Conservation (phyloP, 345 rosid genomes). For the Brassica cretica region DNA sequence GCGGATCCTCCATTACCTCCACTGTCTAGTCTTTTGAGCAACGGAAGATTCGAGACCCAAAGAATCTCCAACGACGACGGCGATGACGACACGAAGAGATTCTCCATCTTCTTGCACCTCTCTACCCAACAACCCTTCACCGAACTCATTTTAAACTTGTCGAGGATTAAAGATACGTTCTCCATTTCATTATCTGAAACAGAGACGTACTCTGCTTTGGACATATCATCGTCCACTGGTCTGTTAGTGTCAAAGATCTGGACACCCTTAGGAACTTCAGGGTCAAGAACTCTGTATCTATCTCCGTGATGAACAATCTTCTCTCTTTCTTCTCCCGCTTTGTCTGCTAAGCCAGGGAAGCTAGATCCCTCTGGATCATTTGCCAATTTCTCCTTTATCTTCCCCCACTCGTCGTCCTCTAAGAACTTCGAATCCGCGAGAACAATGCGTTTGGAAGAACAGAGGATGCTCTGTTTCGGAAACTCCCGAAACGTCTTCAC, state of each 20-base stretch:
- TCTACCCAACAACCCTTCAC: conserved; percentile 53
- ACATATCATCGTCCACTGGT: conserved; percentile 34
- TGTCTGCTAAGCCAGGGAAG: neutral
- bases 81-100: conserved; percentile 26
- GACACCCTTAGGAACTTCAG: conserved; percentile 1
- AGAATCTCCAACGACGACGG: conserved; percentile 37
- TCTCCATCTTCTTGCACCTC: conserved; percentile 40
- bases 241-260: conserved; percentile 32
- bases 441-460: conserved; percentile 21
- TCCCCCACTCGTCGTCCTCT: conserved; percentile 5
- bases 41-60: conserved; percentile 49
- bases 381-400: conserved; percentile 2
- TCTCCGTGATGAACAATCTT: conserved; percentile 8
- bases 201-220: conserved; percentile 39
- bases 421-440: conserved; percentile 11
- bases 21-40: conserved; percentile 29
- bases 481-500: conserved; percentile 37
- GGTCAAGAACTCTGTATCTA: conserved; percentile 29
- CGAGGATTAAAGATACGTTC: conserved; percentile 41
- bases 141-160: conserved; percentile 20
- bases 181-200: conserved; percentile 31
- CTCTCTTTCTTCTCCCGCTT: neutral
- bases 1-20: conserved; percentile 18
- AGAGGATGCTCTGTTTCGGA: conserved; percentile 13
- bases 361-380: neutral